phyloP scores from a whole-genome alignment of 208 protist species.

The Lotmaria passim region DNA sequence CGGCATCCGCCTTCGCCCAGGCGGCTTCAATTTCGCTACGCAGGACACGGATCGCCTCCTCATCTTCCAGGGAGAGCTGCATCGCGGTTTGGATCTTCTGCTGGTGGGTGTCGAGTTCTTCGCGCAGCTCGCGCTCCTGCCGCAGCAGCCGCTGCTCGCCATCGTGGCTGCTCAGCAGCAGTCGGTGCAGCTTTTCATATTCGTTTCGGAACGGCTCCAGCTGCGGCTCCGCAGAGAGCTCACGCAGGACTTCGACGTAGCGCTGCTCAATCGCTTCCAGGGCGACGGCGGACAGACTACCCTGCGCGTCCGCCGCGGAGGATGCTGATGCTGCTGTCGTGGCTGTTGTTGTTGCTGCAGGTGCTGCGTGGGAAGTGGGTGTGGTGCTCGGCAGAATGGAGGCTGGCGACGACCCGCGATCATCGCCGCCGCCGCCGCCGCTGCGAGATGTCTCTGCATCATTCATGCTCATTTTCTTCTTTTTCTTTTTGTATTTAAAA shows the following conservation, averaged over 20 bases:
- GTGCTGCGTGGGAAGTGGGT: not conserved
- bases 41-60: constrained; percentile 93
- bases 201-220: constrained; percentile 96
- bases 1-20: constrained; percentile 97
- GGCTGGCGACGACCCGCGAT: not conserved
- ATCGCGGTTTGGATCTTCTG: constrained; percentile 97
- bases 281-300: constrained; percentile 52
- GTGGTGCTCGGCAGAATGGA: not conserved
- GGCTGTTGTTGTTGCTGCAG: not conserved
- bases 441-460: not conserved
- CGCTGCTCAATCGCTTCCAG: constrained; percentile 95
- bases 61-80: constrained; percentile 96
- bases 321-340: not conserved
- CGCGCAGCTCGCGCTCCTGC: constrained; percentile 94
- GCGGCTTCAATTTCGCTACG: constrained; percentile 97
- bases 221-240: constrained; percentile 94
- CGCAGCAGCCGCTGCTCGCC: constrained; percentile 96
- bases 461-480: not conserved
- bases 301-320: constrained; percentile 7
- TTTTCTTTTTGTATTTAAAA: not conserved
- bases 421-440: not conserved
- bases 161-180: constrained; percentile 97
- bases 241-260: constrained; percentile 93
- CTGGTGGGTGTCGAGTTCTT: constrained; percentile 95
- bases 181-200: constrained; percentile 98